These are phyloP conservation scores for Cutaneotrichosporon curvatum DNA, from an alignment of 1,284 basidiomycete genomes.

Conservation along the genomic window DNA sequence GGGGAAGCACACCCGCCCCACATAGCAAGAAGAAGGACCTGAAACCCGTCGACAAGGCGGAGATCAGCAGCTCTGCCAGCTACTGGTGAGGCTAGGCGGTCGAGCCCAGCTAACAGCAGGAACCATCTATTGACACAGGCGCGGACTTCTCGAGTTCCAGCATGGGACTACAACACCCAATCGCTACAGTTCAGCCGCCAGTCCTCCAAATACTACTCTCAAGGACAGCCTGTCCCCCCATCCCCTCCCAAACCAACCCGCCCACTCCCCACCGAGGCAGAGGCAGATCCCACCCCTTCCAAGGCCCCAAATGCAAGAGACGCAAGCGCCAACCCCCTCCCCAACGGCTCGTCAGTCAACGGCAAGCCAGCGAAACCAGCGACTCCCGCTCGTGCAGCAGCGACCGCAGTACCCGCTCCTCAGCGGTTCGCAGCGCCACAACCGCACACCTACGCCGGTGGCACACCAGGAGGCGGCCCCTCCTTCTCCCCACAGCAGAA, in stretches of 20 bases:
- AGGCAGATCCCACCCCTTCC: too few species aligned
- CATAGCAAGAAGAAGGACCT: constrained; percentile 5
- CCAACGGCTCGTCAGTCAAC: background rate
- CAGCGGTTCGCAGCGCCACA: background rate
- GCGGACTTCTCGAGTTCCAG: constrained; percentile 39
- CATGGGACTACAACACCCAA: constrained; percentile 46
- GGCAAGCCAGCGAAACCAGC: constrained; percentile 1
- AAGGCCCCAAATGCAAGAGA: too few species aligned
- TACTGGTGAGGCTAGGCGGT: constrained; percentile 13
- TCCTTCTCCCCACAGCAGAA: background rate
- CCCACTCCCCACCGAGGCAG: background rate
- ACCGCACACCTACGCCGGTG: too few species aligned
- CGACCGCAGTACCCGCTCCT: background rate
- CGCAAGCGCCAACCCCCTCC: too few species aligned
- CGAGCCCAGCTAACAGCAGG: constrained; percentile 23
- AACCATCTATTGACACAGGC: constrained; percentile 44
- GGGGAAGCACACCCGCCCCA: background rate
- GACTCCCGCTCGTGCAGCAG: background rate
- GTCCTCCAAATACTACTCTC: constrained; percentile 36
- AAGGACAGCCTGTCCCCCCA: constrained; percentile 18
- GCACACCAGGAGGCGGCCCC: too few species aligned
- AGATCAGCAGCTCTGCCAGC: constrained; percentile 9
- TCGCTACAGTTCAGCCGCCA: constrained; percentile 34
- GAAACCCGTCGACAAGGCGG: constrained; percentile 1
- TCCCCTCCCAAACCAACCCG: constrained; percentile 4